These are phyloP conservation scores for Hymenoscyphus occultus DNA, from an alignment of 2,329 filamentous ascomycete species.

Conservation along the genomic window DNA sequence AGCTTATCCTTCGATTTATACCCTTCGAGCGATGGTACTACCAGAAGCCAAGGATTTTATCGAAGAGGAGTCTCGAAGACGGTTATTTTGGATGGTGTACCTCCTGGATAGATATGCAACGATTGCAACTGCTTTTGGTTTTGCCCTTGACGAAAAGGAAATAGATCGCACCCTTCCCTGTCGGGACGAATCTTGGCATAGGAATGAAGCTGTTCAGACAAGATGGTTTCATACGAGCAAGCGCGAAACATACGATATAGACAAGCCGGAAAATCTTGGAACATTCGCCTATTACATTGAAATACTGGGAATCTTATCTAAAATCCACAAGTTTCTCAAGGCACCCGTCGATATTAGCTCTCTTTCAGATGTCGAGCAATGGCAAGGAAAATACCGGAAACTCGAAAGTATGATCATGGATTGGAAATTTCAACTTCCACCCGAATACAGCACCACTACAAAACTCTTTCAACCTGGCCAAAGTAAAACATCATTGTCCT, in stretches of 20 bases:
- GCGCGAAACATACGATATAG: conserved; percentile 59
- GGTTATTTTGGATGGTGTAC: conserved; percentile 94
- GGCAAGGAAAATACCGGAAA: conserved; percentile 84
- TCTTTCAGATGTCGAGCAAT: conserved; percentile 79
- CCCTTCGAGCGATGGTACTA: conserved; percentile 77
- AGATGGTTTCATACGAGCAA: conserved; percentile 67
- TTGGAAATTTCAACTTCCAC: conserved; percentile 82
- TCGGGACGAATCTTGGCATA: conserved; percentile 79
- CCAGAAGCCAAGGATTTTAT: conserved; percentile 82
- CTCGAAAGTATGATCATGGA: conserved; percentile 75
- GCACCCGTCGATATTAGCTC: conserved; percentile 85
- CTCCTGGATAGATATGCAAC: conserved; percentile 87
- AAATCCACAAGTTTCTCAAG: conserved; percentile 85
- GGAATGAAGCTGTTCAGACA: conserved; percentile 81
- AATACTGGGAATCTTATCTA: conserved; percentile 79
- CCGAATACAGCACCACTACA: conserved; percentile 80
- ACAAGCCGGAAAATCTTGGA: conserved; percentile 76
- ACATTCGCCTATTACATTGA: conserved; percentile 90
- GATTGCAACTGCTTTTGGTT: conserved; percentile 87
- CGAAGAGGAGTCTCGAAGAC: conserved; percentile 80
- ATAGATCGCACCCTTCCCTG: conserved; percentile 86
- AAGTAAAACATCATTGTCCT: conserved; percentile 65
- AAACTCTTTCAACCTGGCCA: conserved; percentile 69
- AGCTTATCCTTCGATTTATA: conserved; percentile 82
- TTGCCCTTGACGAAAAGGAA: conserved; percentile 83